A percentile compares a stretch with the other conserved stretches of the same genome.
These are phyloP conservation scores for Lactarius deliciosus DNA, from an alignment of 768 basidiomycete genomes.

Conservation along the genomic window DNA sequence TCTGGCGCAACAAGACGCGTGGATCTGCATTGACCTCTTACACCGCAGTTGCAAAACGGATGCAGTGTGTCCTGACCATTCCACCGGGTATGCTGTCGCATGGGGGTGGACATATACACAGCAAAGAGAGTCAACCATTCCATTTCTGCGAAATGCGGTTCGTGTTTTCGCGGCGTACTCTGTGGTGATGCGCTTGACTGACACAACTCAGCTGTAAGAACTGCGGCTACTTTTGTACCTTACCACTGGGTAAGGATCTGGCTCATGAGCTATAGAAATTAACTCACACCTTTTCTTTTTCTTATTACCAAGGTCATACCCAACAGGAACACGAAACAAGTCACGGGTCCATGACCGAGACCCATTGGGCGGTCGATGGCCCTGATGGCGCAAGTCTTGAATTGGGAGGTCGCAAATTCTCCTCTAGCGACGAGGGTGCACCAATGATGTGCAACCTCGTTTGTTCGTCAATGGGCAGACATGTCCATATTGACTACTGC, in stretches of 20 bases:
- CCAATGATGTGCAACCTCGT: slow-evolving; percentile 61
- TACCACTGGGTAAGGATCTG: slow-evolving; percentile 47
- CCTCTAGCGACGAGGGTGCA: slow-evolving; percentile 52
- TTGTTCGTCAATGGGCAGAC: slow-evolving; percentile 54
- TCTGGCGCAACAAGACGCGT: background rate
- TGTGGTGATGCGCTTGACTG: background rate
- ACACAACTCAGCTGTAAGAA: slow-evolving; percentile 45
- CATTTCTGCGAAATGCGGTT: slow-evolving; percentile 56
- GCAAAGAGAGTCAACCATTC: slow-evolving; percentile 42
- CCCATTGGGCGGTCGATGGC: slow-evolving; percentile 56
- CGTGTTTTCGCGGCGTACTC: slow-evolving; percentile 8
- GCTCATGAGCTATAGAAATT: background rate
- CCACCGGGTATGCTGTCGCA: slow-evolving; percentile 45
- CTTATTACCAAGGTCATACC: slow-evolving; percentile 45
- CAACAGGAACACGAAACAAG: slow-evolving; percentile 61
- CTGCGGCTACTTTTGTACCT: slow-evolving; percentile 58
- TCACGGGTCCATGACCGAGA: slow-evolving; percentile 61
- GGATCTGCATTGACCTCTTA: background rate
- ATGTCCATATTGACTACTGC: slow-evolving; percentile 55
- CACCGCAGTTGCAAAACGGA: slow-evolving; percentile 46
- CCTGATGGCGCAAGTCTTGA: slow-evolving; percentile 51
- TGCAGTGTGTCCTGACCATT: slow-evolving; percentile 49
- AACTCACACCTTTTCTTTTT: background rate
- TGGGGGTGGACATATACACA: slow-evolving; percentile 49
- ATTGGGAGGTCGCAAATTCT: slow-evolving; percentile 54